phyloP scores from a whole-genome alignment of 768 basidiomycete species.

The Tubosaeta brunneosetosa region DNA sequence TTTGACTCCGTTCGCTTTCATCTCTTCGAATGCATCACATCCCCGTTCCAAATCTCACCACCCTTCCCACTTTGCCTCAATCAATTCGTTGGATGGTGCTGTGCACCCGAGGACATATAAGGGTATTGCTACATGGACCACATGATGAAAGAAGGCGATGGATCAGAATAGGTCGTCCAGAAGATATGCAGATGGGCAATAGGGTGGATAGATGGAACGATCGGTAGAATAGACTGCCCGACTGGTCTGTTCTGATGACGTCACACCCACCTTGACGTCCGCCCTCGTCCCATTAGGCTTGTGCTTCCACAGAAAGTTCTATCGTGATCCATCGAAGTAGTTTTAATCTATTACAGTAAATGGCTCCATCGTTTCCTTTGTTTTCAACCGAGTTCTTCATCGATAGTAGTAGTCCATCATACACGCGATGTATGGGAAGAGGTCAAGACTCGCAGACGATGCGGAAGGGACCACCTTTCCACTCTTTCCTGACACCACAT shows the following conservation, averaged over 20 bases:
- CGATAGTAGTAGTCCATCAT: slow-evolving; percentile 47
- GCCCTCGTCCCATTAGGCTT: slow-evolving; percentile 40
- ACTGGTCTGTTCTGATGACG: neutral
- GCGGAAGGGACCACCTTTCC: neutral
- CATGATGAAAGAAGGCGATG: slow-evolving; percentile 83
- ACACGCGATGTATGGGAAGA: slow-evolving; percentile 50
- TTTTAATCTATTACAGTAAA: slow-evolving; percentile 60
- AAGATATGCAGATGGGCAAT: slow-evolving; percentile 71
- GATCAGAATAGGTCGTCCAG: slow-evolving; percentile 73
- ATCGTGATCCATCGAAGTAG: slow-evolving; percentile 69
- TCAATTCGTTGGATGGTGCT: slow-evolving; percentile 82
- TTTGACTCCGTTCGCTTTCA: slow-evolving; percentile 74
- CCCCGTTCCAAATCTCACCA: slow-evolving; percentile 82
- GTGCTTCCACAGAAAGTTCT: slow-evolving; percentile 63
- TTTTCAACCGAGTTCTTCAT: slow-evolving; percentile 59
- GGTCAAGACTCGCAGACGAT: slow-evolving; percentile 25
- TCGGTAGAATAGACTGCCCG: slow-evolving; percentile 39
- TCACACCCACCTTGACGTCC: neutral
- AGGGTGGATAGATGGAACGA: slow-evolving; percentile 64
- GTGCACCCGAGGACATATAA: slow-evolving; percentile 91
- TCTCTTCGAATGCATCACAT: slow-evolving; percentile 69
- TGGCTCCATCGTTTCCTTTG: slow-evolving; percentile 64
- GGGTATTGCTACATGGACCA: slow-evolving; percentile 64
- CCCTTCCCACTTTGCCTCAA: slow-evolving; percentile 77
- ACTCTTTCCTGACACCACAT: slow-evolving; percentile 38